Conservation (phyloP, 441 rosid species). For the Croton setiger region DNA sequence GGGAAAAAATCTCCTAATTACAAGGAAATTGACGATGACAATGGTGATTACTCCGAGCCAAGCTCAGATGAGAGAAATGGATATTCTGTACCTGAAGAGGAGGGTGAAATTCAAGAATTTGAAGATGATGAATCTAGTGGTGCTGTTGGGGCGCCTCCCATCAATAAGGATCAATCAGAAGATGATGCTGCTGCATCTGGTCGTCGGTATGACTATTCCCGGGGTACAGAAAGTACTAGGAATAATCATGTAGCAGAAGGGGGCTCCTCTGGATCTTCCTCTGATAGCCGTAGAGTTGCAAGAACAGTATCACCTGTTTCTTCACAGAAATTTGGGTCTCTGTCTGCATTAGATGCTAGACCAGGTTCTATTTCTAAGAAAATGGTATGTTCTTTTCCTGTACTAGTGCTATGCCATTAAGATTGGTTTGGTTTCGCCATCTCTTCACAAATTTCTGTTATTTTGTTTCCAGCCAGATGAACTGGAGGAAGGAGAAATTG, state of each 20-base stretch:
- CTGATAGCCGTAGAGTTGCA: conserved; percentile 59
- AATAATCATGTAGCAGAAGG: conserved; percentile 51
- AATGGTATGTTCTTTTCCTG: conserved; percentile 50
- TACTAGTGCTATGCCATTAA: conserved; percentile 17
- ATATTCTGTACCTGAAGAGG: conserved; percentile 84
- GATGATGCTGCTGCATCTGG: conserved; percentile 62
- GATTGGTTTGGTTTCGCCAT: conserved; percentile 11
- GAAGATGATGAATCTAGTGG: conserved; percentile 86
- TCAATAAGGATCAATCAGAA: conserved; percentile 72
- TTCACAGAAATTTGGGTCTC: conserved; percentile 91
- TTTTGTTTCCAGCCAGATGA: conserved; percentile 68
- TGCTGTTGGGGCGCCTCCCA: conserved; percentile 54
- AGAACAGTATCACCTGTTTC: conserved; percentile 85
- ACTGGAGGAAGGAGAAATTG: conserved; percentile 98
- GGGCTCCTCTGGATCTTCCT: conserved; percentile 92
- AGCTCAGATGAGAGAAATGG: conserved; percentile 88
- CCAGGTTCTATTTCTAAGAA: conserved; percentile 79
- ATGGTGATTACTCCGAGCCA: conserved; percentile 85
- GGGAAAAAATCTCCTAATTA: conserved; percentile 83
- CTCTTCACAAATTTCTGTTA: conserved; percentile 25
- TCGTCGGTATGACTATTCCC: conserved; percentile 55
- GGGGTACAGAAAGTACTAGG: conserved; percentile 47
- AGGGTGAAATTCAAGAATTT: conserved; percentile 75
- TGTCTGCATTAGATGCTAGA: conserved; percentile 94
- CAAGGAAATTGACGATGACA: conserved; percentile 95